Conservation (phyloP, 768 basidiomycete species). For the Glaciozyma antarctica region DNA sequence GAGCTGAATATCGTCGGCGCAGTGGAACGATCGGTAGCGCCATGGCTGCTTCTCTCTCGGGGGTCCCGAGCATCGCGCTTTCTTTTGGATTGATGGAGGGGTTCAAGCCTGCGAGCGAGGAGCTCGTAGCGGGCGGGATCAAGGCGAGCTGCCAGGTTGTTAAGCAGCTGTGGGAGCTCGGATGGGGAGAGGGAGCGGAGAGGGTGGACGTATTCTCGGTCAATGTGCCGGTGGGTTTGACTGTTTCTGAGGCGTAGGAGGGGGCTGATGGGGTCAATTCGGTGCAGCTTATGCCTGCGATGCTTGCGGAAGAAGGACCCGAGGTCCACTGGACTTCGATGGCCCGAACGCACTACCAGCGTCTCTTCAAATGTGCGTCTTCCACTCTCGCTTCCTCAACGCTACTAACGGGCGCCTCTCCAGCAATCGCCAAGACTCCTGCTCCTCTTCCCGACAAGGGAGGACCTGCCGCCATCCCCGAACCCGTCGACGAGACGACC, state of each 20-base stretch:
- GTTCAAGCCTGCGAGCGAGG: constrained; percentile 32
- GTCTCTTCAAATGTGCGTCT: constrained; percentile 37
- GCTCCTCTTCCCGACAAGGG: not conserved
- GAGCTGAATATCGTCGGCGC: constrained; percentile 1
- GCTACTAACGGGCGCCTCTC: not conserved
- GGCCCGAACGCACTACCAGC: constrained; percentile 39
- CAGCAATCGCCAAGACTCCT: not conserved
- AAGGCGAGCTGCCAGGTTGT: constrained; percentile 37
- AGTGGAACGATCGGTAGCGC: constrained; percentile 42
- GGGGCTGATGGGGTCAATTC: constrained; percentile 28
- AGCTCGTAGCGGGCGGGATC: constrained; percentile 35
- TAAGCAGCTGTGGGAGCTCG: constrained; percentile 34
- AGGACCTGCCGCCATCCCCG: constrained; percentile 17
- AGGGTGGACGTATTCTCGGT: constrained; percentile 30
- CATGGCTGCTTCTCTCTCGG: constrained; percentile 38
- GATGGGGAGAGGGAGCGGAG: constrained; percentile 38
- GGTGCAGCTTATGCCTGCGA: constrained; percentile 38
- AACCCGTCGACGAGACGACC: not conserved
- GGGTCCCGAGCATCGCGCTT: constrained; percentile 39
- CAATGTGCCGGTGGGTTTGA: constrained; percentile 19
- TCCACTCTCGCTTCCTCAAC: not conserved
- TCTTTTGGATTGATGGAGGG: constrained; percentile 39
- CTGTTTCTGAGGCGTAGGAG: constrained; percentile 8
- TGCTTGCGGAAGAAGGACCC: constrained; percentile 30
- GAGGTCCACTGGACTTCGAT: constrained; percentile 39